These are phyloP conservation scores for Lepidopterella palustris DNA, from an alignment of 495 filamentous ascomycete genomes.

Conservation along the genomic window DNA sequence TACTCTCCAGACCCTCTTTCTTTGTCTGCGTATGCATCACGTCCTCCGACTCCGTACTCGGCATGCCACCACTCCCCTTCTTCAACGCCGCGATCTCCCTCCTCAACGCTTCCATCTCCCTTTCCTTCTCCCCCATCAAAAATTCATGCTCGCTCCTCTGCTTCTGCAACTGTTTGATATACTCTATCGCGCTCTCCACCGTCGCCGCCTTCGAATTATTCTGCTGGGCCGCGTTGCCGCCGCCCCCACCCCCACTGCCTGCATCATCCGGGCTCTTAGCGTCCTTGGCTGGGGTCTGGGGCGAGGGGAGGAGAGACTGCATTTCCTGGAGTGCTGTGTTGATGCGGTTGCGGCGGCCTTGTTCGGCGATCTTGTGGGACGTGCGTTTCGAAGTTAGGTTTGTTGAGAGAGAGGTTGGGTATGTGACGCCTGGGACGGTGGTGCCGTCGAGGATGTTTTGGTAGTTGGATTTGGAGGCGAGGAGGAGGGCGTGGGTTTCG, in stretches of 20 bases:
- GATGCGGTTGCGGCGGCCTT: constrained; percentile 90
- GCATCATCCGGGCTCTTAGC: constrained; percentile 35
- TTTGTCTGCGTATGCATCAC: background rate
- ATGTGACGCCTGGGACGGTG: constrained; percentile 79
- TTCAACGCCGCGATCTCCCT: constrained; percentile 5
- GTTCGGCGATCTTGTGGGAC: constrained; percentile 95
- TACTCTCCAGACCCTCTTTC: no score
- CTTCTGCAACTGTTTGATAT: constrained; percentile 77
- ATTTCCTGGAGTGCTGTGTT: constrained; percentile 87
- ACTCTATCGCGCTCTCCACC: constrained; percentile 91
- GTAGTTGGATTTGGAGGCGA: constrained; percentile 94
- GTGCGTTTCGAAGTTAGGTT: constrained; percentile 95
- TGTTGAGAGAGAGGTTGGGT: constrained; percentile 82
- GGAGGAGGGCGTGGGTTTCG: constrained; percentile 72
- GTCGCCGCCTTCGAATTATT: constrained; percentile 90
- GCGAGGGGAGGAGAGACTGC: constrained; percentile 64
- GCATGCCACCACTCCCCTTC: background rate
- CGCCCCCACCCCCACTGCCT: constrained; percentile 36
- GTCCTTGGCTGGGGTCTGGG: constrained; percentile 31
- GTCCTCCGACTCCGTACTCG: no score
- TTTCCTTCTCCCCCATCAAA: constrained; percentile 59
- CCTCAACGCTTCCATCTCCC: constrained; percentile 42
- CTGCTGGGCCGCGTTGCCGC: constrained; percentile 32
- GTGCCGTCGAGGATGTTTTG: constrained; percentile 95
- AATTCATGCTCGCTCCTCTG: constrained; percentile 62